Evolutionary conservation across 2,329 filamentous ascomycete genomes (phyloP).

Genomic region (Moelleriella libera): DNA sequence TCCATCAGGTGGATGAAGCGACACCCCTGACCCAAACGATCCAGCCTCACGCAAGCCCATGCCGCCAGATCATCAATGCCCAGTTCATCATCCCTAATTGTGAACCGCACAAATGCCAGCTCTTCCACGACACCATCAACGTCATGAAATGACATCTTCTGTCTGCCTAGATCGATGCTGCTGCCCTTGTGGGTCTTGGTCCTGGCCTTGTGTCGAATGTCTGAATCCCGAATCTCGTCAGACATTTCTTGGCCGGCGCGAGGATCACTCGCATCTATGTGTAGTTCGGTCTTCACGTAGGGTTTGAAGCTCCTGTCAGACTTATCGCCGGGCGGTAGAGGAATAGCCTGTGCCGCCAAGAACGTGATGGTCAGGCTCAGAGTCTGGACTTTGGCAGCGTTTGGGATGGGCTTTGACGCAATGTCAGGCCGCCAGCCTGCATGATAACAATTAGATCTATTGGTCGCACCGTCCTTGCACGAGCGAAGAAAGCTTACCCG

Average conservation of each 20-base stretch:
- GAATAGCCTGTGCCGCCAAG: conserved; percentile 62
- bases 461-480: not conserved
- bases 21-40: conserved; percentile 63
- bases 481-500: conserved; percentile 29
- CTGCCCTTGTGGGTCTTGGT: conserved; percentile 44
- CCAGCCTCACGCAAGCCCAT: conserved; percentile 80
- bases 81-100: conserved; percentile 77
- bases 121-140: conserved; percentile 48
- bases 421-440: conserved; percentile 16
- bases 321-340: conserved; percentile 42
- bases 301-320: conserved; percentile 50
- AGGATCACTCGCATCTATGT: conserved; percentile 52
- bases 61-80: conserved; percentile 65
- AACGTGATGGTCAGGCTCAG: conserved; percentile 62
- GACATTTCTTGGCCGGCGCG: not conserved
- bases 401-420: conserved; percentile 9
- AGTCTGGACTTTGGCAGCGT: conserved; percentile 33
- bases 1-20: conserved; percentile 67
- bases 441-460: no score
- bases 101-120: conserved; percentile 65
- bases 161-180: conserved; percentile 47
- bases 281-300: conserved; percentile 73
- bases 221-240: conserved; percentile 15
- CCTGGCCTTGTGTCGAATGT: conserved; percentile 39
- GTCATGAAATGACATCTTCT: conserved; percentile 41